Evolutionary conservation across 2,329 filamentous ascomycete species (phyloP).

Genomic region (Alternaria alternata): DNA sequence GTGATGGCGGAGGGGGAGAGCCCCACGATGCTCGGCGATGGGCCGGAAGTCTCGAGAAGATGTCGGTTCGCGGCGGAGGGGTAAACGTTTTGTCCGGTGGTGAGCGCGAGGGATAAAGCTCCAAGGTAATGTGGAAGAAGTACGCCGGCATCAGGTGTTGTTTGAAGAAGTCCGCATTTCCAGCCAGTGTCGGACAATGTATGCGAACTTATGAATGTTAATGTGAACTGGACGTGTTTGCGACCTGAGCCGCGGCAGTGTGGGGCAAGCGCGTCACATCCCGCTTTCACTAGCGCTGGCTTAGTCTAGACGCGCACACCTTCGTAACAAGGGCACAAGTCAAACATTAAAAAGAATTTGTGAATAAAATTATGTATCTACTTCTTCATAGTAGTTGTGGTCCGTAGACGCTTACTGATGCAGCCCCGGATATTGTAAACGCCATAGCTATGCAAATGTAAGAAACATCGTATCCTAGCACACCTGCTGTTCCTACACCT

Average conservation of each 20-base stretch:
- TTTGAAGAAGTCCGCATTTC: constrained; percentile 22
- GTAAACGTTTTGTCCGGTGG: constrained; percentile 46
- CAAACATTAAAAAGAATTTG: background rate
- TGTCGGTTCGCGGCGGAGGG: constrained; percentile 48
- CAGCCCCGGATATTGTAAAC: constrained; percentile 16
- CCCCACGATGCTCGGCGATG: constrained; percentile 53
- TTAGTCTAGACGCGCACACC: background rate
- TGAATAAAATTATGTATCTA: constrained; percentile 2
- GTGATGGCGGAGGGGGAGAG: constrained; percentile 27
- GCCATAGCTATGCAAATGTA: constrained; percentile 39
- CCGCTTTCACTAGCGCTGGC: background rate
- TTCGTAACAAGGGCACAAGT: background rate
- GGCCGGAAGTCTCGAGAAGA: constrained; percentile 52
- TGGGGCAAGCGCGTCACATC: constrained; percentile 18
- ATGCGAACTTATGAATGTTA: background rate
- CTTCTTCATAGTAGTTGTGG: background rate
- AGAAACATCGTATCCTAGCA: constrained; percentile 16
- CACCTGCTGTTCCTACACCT: constrained; percentile 22
- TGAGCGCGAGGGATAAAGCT: constrained; percentile 60
- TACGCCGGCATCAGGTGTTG: constrained; percentile 63
- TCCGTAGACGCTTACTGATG: constrained; percentile 4
- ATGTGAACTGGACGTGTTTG: constrained; percentile 9
- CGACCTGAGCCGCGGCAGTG: constrained; percentile 5
- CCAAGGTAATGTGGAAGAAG: constrained; percentile 69
- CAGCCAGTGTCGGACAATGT: background rate